Conservation (phyloP, 352 stramenopile species). For the Phytophthora niederhauseri region DNA sequence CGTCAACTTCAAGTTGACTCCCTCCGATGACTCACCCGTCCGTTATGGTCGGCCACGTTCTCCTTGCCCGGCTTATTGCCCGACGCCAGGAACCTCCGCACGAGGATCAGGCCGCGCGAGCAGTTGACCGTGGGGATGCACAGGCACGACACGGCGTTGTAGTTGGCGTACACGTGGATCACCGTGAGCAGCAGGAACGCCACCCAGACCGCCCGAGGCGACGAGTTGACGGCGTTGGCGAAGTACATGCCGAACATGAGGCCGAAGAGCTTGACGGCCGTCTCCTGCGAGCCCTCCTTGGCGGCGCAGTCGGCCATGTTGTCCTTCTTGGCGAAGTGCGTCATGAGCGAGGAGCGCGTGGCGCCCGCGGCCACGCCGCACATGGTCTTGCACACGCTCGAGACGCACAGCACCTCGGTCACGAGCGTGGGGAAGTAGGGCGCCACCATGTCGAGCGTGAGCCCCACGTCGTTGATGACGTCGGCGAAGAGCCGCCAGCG, state of each 20-base stretch:
- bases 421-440: slow-evolving; percentile 73
- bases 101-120: slow-evolving; percentile 57
- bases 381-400: slow-evolving; percentile 94
- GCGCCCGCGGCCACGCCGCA: slow-evolving; percentile 95
- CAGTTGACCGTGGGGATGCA: slow-evolving; percentile 92
- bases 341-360: slow-evolving; percentile 93
- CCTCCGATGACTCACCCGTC: slow-evolving; percentile 24
- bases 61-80: slow-evolving; percentile 32
- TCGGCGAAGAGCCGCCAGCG: slow-evolving; percentile 97
- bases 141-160: slow-evolving; percentile 88
- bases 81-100: slow-evolving; percentile 51
- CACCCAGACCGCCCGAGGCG: slow-evolving; percentile 75
- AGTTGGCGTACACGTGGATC: slow-evolving; percentile 96
- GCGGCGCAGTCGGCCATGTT: slow-evolving; percentile 93
- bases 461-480: slow-evolving; percentile 95
- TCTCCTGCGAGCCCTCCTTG: slow-evolving; percentile 97
- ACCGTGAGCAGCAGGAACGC: slow-evolving; percentile 93
- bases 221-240: slow-evolving; percentile 74
- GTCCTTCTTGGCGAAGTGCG: slow-evolving; percentile 88
- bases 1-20: slow-evolving; percentile 20
- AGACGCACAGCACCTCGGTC: slow-evolving; percentile 79
- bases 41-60: slow-evolving; percentile 29
- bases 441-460: slow-evolving; percentile 90
- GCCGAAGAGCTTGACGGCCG: slow-evolving; percentile 93
- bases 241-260: slow-evolving; percentile 92